Evolutionary conservation across 2,329 filamentous ascomycete species (phyloP), one percentile per base, ranked within the genome.

Genomic region (Pseudogymnoascus sp.): DNA sequence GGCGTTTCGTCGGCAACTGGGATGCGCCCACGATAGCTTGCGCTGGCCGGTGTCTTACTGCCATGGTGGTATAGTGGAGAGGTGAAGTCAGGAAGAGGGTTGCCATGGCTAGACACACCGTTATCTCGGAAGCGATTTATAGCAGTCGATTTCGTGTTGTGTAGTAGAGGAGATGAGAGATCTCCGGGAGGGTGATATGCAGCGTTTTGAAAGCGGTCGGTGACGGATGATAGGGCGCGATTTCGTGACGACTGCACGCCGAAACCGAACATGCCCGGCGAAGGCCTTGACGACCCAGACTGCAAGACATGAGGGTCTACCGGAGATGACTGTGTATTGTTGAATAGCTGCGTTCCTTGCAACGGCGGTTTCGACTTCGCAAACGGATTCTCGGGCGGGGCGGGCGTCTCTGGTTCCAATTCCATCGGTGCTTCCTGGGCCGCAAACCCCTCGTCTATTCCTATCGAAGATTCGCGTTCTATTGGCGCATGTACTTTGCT

Each of bases 301-400:
- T 38, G 18, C 7, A 58, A 18, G 18, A 58, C 35, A 25, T 30
- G 33, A 35, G 35, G 35, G 18, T 58, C 57, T 15, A 58, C 18
- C 3, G 57, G 57, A 25, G 57, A 58, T 25, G 57, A 58, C 18
- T 58, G 57, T 22, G 57, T 58, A 14, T 37, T 39, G 25, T 39
- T 39, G 57, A 58, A 58, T 25, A 58, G 6, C 15, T 58, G 57
- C 11, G 35, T 58, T 11, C 35, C 57, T 25, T 39, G 47, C 28
- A 53, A 35, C 15, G 47, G 47, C 5, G 47, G 47, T 14, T 53
- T 53, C 9, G 47, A 53, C 28, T 53, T 53, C 15, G 47, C 57
- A 25, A 58, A 58, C n/a, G 57, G 57, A n/a, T 58, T 58, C 8
- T 37, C 33, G 6, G 57, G 57, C 33, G 57, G 57, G 25, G 57